Base-by-base conservation (phyloP, 805 yeast genomes). In the Myxozyma monticola region DNA sequence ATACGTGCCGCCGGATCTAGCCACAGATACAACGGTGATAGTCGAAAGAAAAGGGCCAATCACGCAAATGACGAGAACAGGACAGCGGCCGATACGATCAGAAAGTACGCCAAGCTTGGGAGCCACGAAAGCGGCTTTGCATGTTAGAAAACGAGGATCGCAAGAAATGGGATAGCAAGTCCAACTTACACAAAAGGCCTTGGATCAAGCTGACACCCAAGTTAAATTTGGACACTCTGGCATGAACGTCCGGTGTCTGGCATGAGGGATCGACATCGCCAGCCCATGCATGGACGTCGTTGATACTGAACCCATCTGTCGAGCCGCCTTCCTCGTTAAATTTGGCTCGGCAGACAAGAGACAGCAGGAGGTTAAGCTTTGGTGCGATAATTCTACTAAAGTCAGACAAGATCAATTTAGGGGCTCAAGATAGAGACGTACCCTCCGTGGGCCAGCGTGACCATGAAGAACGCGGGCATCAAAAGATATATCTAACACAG, bases 81-180 rank as follows among this genome's bases (percentile, higher is more conserved):
- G 37, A 36, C 43, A 25, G 17, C 59, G 49, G n/a, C 59, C 59
- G 17, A 54, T 42, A 4, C 59, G 45, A 24, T 54, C 59, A 7
- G 59, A 54, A 17, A 54, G 41, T 17, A 34, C 38, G 18, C 59
- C 57, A n/a, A 51, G 21, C 20, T 44, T 47, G 3, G 59, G 56
- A 20, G 48, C 35, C 25, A 51, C 30, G 3, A 54, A 18, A 10
- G 59, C 57, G n/a, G 56, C 56, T 40, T 14, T 35, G 10, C 28
- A 10, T 9, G 15, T 31, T 15, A 20, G 18, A 14, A n/a, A 7
- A 12, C 9, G 17, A 31, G 6, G 2, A 10, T 7, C 10, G 18
- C 8, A 20, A 26, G 8, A 22, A n/a, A n/a, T n/a, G n/a, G n/a
- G n/a, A n/a, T n/a, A n/a, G n/a, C n/a, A n/a, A n/a, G n/a, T n/a